Percentiles rank a stretch among this genome's conserved stretches.
These are phyloP conservation scores for Mentha longifolia DNA, from an alignment of 257 asterid species.

Conservation along the genomic window DNA sequence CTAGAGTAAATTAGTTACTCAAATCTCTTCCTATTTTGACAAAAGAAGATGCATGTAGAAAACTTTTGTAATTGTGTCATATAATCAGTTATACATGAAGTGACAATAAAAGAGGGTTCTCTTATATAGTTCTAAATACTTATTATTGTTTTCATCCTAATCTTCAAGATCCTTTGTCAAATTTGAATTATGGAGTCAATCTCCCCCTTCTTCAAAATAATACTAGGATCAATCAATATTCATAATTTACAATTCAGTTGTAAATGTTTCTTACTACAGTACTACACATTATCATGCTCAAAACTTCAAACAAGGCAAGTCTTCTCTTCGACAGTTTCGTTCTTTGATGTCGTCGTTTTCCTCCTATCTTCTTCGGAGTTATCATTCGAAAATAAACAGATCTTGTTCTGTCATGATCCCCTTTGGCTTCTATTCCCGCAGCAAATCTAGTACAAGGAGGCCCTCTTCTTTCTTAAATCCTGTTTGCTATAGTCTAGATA, in stretches of 20 bases:
- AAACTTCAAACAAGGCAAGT: background rate
- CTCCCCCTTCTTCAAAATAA: background rate
- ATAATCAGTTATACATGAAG: too few relatives aligned
- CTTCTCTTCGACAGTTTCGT: background rate
- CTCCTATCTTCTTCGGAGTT: background rate
- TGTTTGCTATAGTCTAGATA: background rate
- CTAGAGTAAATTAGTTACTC: too few relatives aligned
- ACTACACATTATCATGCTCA: background rate
- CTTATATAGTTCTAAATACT: too few relatives aligned
- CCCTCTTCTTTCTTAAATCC: background rate
- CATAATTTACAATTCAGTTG: background rate
- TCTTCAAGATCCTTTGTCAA: too few relatives aligned
- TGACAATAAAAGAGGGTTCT: too few relatives aligned
- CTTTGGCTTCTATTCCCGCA: constrained; percentile 1
- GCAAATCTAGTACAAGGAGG: background rate
- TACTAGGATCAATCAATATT: background rate
- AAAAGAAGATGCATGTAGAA: too few relatives aligned
- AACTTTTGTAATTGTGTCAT: too few relatives aligned
- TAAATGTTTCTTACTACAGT: background rate
- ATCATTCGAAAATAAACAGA: background rate
- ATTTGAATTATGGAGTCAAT: too few relatives aligned
- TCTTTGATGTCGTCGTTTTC: too few relatives aligned
- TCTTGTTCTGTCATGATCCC: background rate
- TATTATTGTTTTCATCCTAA: too few relatives aligned
- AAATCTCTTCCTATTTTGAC: too few relatives aligned